These are phyloP conservation scores for Boletus coccyginus DNA, from an alignment of 768 basidiomycete genomes.

Conservation along the genomic window DNA sequence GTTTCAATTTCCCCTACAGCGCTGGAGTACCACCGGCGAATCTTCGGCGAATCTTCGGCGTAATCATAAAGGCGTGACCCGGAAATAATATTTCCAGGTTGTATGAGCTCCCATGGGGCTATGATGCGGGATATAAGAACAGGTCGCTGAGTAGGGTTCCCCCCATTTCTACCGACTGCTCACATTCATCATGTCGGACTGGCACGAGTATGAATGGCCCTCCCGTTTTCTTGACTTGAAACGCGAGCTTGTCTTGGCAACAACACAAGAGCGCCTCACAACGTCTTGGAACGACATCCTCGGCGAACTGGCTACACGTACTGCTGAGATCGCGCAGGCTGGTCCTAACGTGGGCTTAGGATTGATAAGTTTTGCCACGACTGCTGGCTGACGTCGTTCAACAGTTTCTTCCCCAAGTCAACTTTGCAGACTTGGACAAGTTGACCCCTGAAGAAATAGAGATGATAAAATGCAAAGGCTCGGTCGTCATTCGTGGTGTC, in stretches of 20 bases:
- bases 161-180: background rate
- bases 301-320: conserved; percentile 44
- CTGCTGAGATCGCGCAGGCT: conserved; percentile 41
- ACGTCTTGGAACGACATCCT: conserved; percentile 60
- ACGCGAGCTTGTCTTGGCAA: conserved; percentile 48
- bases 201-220: conserved; percentile 11
- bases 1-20: background rate
- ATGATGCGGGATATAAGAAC: conserved; percentile 13
- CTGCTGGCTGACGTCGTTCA: background rate
- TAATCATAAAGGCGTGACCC: background rate
- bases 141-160: background rate
- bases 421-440: conserved; percentile 50
- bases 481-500: conserved; percentile 59
- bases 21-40: background rate
- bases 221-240: conserved; percentile 58
- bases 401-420: conserved; percentile 62
- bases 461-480: conserved; percentile 52
- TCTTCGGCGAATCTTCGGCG: conserved; percentile 11
- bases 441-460: conserved; percentile 46
- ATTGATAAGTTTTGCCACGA: background rate
- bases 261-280: conserved; percentile 47
- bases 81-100: background rate
- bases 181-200: conserved; percentile 11
- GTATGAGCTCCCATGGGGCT: background rate
- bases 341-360: conserved; percentile 46